phyloP scores from a whole-genome alignment of 805 yeast genomes.

The Wickerhamomyces xylosicus region DNA sequence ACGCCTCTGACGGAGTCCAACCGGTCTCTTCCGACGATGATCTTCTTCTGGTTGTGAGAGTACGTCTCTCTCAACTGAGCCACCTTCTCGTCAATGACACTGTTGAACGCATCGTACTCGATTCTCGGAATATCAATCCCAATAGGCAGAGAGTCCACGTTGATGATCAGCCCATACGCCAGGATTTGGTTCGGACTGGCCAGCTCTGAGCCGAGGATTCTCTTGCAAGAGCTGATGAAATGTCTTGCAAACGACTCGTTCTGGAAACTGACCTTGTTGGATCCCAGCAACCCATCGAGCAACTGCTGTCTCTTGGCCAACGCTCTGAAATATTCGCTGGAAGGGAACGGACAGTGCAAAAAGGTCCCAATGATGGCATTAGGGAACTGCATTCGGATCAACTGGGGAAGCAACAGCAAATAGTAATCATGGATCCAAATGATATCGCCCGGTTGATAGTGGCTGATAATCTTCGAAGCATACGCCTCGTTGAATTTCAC shows the following conservation, averaged over 20 bases:
- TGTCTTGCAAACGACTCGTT: conserved; percentile 81
- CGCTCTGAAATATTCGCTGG: conserved; percentile 88
- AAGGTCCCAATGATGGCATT: conserved; percentile 85
- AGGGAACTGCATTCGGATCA: conserved; percentile 72
- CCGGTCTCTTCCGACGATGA: conserved; percentile 91
- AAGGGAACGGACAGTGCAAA: conserved; percentile 92
- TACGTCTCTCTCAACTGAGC: conserved; percentile 53
- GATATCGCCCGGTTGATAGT: conserved; percentile 82
- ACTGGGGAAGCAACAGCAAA: conserved; percentile 70
- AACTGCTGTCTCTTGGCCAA: conserved; percentile 73
- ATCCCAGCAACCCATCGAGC: conserved; percentile 86
- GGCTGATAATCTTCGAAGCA: conserved; percentile 61
- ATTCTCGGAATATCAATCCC: conserved; percentile 77
- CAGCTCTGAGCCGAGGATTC: conserved; percentile 62
- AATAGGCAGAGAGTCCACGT: conserved; percentile 71
- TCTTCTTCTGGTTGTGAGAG: conserved; percentile 40
- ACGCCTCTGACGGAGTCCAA: conserved; percentile 90
- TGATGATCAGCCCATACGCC: conserved; percentile 69
- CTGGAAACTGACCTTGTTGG: conserved; percentile 81
- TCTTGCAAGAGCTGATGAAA: conserved; percentile 80
- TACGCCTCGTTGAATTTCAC: conserved; percentile 86
- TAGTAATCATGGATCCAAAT: conserved; percentile 96
- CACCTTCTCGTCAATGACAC: conserved; percentile 50
- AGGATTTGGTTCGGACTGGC: conserved; percentile 40
- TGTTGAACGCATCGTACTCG: conserved; percentile 42